Evolutionary conservation across 257 asterid genomes (phyloP).

Genomic region (Solanum sparsipilum): DNA sequence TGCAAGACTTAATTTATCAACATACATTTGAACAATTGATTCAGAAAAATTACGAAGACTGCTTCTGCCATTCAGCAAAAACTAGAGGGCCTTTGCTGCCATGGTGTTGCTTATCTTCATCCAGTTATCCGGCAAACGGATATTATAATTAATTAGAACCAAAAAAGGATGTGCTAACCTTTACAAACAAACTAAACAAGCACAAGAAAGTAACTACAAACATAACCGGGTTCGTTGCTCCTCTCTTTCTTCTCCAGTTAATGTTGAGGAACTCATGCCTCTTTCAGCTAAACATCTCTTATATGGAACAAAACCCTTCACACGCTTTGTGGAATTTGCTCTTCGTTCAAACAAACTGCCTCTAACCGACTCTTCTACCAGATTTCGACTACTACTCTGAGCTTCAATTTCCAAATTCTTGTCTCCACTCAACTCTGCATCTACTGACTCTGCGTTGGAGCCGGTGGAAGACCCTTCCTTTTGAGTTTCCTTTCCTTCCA

Average conservation of each 20-base stretch:
- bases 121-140: background rate
- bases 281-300: conserved; percentile 53
- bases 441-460: conserved; percentile 29
- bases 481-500: conserved; percentile 11
- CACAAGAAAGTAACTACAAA: conserved; percentile 16
- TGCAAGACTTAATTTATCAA: background rate
- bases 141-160: background rate
- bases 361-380: conserved; percentile 14
- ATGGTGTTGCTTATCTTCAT: background rate
- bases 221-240: conserved; percentile 49
- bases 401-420: conserved; percentile 13
- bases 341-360: conserved; percentile 14
- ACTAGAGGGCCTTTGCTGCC: background rate
- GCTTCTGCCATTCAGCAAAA: background rate
- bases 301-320: conserved; percentile 73
- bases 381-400: conserved; percentile 6
- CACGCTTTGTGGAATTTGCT: conserved; percentile 17
- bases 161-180: background rate
- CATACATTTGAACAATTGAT: background rate
- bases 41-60: background rate
- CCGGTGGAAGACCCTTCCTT: conserved; percentile 42
- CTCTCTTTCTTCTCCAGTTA: conserved; percentile 40
- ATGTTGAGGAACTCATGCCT: conserved; percentile 15
- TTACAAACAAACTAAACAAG: background rate
- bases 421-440: conserved; percentile 12